Percentiles rank a stretch among this genome's conserved stretches.
Evolutionary conservation across 2,329 filamentous ascomycete species (phyloP).

Genomic region (Fonsecaea nubica): DNA sequence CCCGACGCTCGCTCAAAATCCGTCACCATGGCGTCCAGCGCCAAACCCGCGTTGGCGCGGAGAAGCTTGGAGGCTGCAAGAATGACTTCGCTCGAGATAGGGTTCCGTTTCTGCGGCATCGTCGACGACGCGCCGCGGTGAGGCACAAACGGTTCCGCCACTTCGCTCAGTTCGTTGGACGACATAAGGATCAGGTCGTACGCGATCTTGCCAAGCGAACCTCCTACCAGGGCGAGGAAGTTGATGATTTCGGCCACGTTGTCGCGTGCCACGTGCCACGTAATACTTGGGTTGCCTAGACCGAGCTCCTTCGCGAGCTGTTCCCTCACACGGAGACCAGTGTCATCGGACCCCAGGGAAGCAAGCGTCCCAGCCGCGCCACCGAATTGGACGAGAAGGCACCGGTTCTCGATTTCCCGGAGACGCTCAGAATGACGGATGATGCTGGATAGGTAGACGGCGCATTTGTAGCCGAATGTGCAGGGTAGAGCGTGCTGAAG

Average conservation of each 20-base stretch:
- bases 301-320: constrained; percentile 58
- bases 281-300: constrained; percentile 59
- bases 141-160: constrained; percentile 62
- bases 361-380: constrained; percentile 64
- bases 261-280: constrained; percentile 65
- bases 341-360: constrained; percentile 56
- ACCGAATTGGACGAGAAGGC: constrained; percentile 62
- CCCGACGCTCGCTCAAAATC: constrained; percentile 65
- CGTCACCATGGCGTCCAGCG: constrained; percentile 63
- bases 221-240: constrained; percentile 61
- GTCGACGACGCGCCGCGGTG: constrained; percentile 62
- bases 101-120: constrained; percentile 67
- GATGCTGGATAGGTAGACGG: constrained; percentile 60
- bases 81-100: constrained; percentile 64
- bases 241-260: constrained; percentile 61
- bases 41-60: constrained; percentile 59
- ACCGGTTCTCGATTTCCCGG: constrained; percentile 53
- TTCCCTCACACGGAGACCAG: constrained; percentile 58
- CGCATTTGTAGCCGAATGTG: constrained; percentile 65
- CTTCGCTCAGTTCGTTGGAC: constrained; percentile 62
- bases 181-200: constrained; percentile 65
- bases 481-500: constrained; percentile 64
- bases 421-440: constrained; percentile 58
- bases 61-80: constrained; percentile 62
- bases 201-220: constrained; percentile 62